phyloP scores from a whole-genome alignment of 2,329 filamentous ascomycete genomes.

The Xylariaceae sp. region DNA sequence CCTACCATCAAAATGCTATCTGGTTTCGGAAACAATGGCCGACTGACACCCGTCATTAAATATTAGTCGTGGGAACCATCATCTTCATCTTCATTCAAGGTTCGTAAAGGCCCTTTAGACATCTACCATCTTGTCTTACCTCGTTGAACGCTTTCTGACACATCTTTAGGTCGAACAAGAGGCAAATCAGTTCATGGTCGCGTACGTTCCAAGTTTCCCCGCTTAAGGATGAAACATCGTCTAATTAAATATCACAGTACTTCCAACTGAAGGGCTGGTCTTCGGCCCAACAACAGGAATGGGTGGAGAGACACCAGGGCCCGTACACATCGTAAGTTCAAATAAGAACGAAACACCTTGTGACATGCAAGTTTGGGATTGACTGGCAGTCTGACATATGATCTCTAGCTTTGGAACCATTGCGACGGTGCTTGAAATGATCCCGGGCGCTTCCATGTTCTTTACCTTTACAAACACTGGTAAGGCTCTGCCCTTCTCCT shows the following conservation, averaged over 20 bases:
- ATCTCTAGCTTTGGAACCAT: conserved; percentile 61
- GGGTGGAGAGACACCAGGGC: conserved; percentile 63
- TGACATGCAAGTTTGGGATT: not conserved
- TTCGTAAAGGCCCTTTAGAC: conserved; percentile 9
- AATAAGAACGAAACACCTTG: conserved; percentile 1
- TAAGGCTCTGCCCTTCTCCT: conserved; percentile 28
- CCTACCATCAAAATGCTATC: no score
- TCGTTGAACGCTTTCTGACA: conserved; percentile 11
- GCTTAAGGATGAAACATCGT: conserved; percentile 28
- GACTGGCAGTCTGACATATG: conserved; percentile 2
- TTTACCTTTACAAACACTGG: conserved; percentile 86
- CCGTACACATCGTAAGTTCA: conserved; percentile 72
- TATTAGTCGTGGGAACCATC: conserved; percentile 66
- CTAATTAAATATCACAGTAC: conserved; percentile 58
- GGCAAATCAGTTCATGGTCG: conserved; percentile 48
- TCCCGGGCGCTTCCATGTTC: conserved; percentile 75
- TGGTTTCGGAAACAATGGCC: no score
- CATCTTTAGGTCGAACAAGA: conserved; percentile 38
- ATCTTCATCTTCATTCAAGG: conserved; percentile 77
- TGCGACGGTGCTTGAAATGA: conserved; percentile 75
- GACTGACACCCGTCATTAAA: no score
- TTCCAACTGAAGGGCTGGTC: conserved; percentile 89
- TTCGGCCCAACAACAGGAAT: conserved; percentile 56
- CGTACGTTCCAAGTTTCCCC: conserved; percentile 42
- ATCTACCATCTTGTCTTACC: not conserved